Base-by-base conservation (phyloP, 176 grass and related monocot genomes). In the Carex parvula region DNA sequence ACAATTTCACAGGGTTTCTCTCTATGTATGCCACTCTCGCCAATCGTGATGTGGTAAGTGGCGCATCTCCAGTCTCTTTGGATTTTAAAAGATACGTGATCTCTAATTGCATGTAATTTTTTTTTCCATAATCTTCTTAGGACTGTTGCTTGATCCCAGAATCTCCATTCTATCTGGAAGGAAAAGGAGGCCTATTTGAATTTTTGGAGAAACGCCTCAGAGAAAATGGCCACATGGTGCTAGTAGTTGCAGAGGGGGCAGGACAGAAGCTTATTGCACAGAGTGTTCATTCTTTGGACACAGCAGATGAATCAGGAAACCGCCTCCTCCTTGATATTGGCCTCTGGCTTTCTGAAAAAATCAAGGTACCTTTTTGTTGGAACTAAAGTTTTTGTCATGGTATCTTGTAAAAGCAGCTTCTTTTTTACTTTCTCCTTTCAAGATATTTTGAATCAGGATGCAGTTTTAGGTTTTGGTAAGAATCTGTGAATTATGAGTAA, bases 111-210 rank as follows among this genome's bases (percentile, higher is more conserved):
- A 35, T 81, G 30, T 63, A 54, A 80, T 8, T 44, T 44, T 8
- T 54, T 72, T 17, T 61, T 35, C 6, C 61, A 21, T 70, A 41
- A 84, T 86, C 13, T 88, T 73, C 0, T 5, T 16, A 95, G 96
- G 96, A 99, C 22, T 99, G 93, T 72, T 95, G 96, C 84, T 92
- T 99, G 80, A 95, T 99, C 84, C 96, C 96, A 77, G 96, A 99
- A 74, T 99, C 96, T 17, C 93, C 90, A 10, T 99, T 99, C 87
- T 95, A 95, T 88, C 81, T 99, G 85, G 96, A 99, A 65, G 96
- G 93, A 64, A 94, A 95, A 84, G 96, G 96, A 67, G 96, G 96
- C 33, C 81, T 99, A 74, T 85, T 95, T 87, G 81, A 95, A 18
- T 95, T 89, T 71, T 46, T 99, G 80, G 93, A 99, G 70, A 95